Evolutionary conservation across 306 rosid species (phyloP).

Genomic region (Rosa chinensis): DNA sequence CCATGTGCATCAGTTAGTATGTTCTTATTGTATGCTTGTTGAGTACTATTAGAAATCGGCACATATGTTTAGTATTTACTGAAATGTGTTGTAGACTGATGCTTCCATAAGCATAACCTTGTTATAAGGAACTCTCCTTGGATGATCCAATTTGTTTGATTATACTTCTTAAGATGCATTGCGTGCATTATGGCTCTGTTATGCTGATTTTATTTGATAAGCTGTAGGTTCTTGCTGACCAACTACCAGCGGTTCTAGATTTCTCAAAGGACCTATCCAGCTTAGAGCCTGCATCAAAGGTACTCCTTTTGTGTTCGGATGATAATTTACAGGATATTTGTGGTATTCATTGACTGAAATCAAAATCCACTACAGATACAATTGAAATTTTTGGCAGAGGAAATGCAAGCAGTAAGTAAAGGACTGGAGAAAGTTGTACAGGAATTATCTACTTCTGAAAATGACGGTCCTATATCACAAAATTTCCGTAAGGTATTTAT

Average conservation of each 20-base stretch:
- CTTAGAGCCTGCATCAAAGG: slow-evolving; percentile 90
- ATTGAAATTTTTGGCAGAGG: slow-evolving; percentile 83
- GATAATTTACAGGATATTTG: neutral
- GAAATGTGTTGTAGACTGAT: neutral
- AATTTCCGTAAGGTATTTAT: slow-evolving; percentile 59
- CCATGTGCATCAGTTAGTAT: neutral
- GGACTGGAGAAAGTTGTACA: slow-evolving; percentile 85
- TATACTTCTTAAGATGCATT: neutral
- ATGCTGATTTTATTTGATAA: slow-evolving; percentile 22
- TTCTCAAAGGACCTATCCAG: slow-evolving; percentile 72
- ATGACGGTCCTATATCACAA: slow-evolving; percentile 79
- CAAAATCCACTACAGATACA: slow-evolving; percentile 54
- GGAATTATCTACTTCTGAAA: slow-evolving; percentile 76
- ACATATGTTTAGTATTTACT: neutral
- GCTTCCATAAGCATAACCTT: neutral
- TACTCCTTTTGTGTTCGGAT: slow-evolving; percentile 30
- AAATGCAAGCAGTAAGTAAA: slow-evolving; percentile 92
- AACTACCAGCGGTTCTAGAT: slow-evolving; percentile 83
- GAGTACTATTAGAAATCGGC: neutral
- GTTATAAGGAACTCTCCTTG: neutral
- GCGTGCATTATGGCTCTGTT: neutral
- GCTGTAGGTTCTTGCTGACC: slow-evolving; percentile 66
- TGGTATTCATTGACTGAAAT: slow-evolving; percentile 23
- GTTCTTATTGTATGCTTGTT: neutral
- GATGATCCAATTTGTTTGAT: neutral